phyloP scores from a whole-genome alignment of 2,329 filamentous ascomycete genomes.

The Mycocentrospora acerina region DNA sequence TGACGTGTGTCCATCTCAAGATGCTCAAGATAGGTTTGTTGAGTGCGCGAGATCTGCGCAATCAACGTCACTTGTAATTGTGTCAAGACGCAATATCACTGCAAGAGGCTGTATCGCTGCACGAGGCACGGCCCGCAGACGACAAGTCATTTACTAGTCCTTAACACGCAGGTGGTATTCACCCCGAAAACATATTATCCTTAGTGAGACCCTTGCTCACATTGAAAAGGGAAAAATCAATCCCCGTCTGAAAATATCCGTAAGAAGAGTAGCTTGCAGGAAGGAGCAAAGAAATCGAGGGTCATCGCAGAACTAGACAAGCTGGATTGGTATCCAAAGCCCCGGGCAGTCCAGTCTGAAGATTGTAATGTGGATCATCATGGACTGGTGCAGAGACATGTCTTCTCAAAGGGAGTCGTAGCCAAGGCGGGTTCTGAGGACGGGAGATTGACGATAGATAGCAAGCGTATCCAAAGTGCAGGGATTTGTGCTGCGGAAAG shows the following conservation, averaged over 20 bases:
- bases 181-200: no score
- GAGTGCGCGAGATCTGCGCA: slow-evolving; percentile 6
- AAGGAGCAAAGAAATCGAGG: slow-evolving; percentile 1
- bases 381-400: slow-evolving; percentile 13
- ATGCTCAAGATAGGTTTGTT: slow-evolving; percentile 8
- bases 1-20: slow-evolving; percentile 13
- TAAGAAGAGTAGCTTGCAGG: not conserved
- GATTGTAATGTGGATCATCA: slow-evolving; percentile 9
- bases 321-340: slow-evolving; percentile 6
- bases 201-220: no score
- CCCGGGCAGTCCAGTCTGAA: slow-evolving; percentile 1
- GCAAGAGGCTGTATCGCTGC: no score
- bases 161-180: no score
- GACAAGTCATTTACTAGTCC: no score
- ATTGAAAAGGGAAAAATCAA: no score
- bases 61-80: no score
- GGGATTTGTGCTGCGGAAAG: slow-evolving; percentile 21
- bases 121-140: no score
- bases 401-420: slow-evolving; percentile 12
- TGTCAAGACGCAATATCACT: no score
- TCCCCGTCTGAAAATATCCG: slow-evolving; percentile 1
- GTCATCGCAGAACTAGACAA: slow-evolving; percentile 13
- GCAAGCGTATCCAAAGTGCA: slow-evolving; percentile 30
- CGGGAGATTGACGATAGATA: slow-evolving; percentile 22
- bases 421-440: slow-evolving; percentile 13